Conservation (phyloP, 805 yeast species). For the Suhomyces faveliae region DNA sequence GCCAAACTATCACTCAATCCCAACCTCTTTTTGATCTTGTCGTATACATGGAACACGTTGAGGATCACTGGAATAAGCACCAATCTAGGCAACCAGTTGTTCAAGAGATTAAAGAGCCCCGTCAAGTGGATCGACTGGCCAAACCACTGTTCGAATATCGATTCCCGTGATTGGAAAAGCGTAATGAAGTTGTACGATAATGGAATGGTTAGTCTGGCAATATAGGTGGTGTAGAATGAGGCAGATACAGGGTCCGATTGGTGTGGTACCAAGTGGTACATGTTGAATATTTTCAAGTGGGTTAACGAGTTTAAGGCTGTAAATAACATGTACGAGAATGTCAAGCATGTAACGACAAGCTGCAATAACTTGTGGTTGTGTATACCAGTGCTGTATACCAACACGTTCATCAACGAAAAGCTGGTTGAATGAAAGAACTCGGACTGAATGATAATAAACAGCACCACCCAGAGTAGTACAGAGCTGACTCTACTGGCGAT, state of each 20-base stretch:
- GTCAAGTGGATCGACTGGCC: constrained; percentile 76
- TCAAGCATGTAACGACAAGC: constrained; percentile 39
- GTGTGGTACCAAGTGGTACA: constrained; percentile 70
- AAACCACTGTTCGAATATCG: constrained; percentile 67
- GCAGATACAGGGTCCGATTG: constrained; percentile 74
- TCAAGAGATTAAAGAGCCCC: constrained; percentile 68
- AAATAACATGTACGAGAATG: constrained; percentile 65
- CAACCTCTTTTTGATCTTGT: constrained; percentile 45
- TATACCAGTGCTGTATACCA: constrained; percentile 36
- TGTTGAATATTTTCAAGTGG: constrained; percentile 65
- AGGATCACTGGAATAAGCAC: constrained; percentile 67
- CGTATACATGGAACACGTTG: constrained; percentile 66
- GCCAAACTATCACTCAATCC: constrained; percentile 43
- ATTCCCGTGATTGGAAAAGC: constrained; percentile 50
- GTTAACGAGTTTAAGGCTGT: constrained; percentile 66
- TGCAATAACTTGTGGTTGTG: constrained; percentile 25
- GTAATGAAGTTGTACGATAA: constrained; percentile 76
- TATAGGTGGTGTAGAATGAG: constrained; percentile 75
- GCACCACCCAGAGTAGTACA: constrained; percentile 38
- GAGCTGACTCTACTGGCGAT: constrained; percentile 43
- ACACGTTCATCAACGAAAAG: constrained; percentile 57
- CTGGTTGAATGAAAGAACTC: constrained; percentile 71
- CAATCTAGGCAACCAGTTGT: constrained; percentile 73
- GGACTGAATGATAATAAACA: constrained; percentile 63
- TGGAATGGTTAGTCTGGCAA: constrained; percentile 80